Evolutionary conservation across 2,329 filamentous ascomycete genomes (phyloP).

Genomic region (Chrysoporthe austroafricana): DNA sequence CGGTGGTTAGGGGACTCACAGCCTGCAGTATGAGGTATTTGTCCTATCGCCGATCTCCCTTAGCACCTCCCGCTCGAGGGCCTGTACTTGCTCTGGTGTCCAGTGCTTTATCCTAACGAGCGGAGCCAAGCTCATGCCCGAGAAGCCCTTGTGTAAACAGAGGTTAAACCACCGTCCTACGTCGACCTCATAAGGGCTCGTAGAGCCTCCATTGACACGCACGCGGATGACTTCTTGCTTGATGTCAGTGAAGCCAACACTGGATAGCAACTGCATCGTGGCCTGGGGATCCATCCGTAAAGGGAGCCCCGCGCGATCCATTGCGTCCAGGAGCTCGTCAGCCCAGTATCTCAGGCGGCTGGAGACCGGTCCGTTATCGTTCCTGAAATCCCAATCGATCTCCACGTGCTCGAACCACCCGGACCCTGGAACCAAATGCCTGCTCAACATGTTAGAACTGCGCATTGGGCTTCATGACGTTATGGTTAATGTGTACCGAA

Average conservation of each 20-base stretch:
- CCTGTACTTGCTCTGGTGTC: constrained; percentile 63
- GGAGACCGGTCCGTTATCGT: constrained; percentile 67
- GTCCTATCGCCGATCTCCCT: constrained; percentile 70
- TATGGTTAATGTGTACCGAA: constrained; percentile 52
- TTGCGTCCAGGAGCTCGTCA: constrained; percentile 67
- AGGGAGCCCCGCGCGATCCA: constrained; percentile 65
- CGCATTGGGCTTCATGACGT: background rate
- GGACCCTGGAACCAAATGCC: constrained; percentile 74
- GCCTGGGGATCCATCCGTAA: constrained; percentile 60
- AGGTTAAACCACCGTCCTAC: constrained; percentile 85
- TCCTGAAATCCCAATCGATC: constrained; percentile 79
- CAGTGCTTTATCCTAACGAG: constrained; percentile 68
- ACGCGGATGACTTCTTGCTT: constrained; percentile 69
- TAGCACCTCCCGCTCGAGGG: constrained; percentile 65
- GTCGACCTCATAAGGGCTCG: constrained; percentile 65
- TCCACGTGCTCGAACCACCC: constrained; percentile 88
- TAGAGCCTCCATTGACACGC: constrained; percentile 75
- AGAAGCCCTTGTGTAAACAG: constrained; percentile 72
- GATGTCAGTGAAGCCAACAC: constrained; percentile 80
- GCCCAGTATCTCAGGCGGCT: constrained; percentile 67
- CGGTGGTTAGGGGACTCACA: constrained; percentile 60
- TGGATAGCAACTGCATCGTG: constrained; percentile 64
- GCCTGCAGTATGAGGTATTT: constrained; percentile 72
- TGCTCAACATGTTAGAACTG: constrained; percentile 41
- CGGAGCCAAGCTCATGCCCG: constrained; percentile 74